phyloP scores from a whole-genome alignment of 495 filamentous ascomycete genomes.

The Penicillium angulare region DNA sequence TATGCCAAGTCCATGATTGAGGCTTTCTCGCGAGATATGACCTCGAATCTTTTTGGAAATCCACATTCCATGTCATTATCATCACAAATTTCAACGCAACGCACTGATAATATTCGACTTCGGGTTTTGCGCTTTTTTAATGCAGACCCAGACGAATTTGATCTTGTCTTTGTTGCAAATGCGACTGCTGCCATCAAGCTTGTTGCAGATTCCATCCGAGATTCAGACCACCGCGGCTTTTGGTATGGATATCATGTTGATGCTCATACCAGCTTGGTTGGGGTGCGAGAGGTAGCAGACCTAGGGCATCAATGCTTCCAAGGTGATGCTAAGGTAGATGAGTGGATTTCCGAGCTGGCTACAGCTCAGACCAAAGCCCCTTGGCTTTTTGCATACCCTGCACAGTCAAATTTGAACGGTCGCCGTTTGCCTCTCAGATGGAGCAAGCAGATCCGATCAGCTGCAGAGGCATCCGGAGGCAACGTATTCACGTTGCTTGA shows the following conservation, averaged over 20 bases:
- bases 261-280: conserved; percentile 85
- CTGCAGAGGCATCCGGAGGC: conserved; percentile 8
- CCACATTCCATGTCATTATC: conserved; percentile 85
- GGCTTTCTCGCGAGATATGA: conserved; percentile 71
- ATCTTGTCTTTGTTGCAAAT: conserved; percentile 89
- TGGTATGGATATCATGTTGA: conserved; percentile 82
- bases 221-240: conserved; percentile 60
- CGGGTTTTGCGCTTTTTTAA: conserved; percentile 76
- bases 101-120: conserved; percentile 74
- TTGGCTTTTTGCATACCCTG: conserved; percentile 78
- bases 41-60: conserved; percentile 79
- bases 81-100: conserved; percentile 69
- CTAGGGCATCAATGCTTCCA: conserved; percentile 63
- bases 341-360: conserved; percentile 55
- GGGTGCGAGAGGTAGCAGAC: conserved; percentile 69
- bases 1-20: conserved; percentile 82
- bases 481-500: conserved; percentile 75
- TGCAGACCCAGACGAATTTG: conserved; percentile 79
- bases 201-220: conserved; percentile 71
- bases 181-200: conserved; percentile 90
- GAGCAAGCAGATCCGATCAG: conserved; percentile 54
- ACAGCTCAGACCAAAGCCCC: conserved; percentile 20
- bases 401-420: conserved; percentile 94
- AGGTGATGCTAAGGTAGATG: conserved; percentile 62
- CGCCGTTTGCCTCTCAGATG: conserved; percentile 69